A percentile compares a stretch with the other conserved stretches of the same genome.
phyloP scores from a whole-genome alignment of 805 yeast genomes.

The Tetrapisispora fleetii region DNA sequence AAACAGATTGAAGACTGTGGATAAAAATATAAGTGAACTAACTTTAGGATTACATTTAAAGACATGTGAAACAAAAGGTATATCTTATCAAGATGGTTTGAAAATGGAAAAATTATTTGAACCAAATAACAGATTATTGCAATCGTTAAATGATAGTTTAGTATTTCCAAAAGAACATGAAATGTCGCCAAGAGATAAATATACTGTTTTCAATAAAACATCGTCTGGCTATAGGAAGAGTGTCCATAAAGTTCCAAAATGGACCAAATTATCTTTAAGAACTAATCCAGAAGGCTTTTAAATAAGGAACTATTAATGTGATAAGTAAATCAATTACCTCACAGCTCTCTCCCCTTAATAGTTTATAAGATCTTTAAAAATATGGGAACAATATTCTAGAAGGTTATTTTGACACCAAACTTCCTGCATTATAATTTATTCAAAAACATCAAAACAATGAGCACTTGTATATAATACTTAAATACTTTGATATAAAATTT shows the following conservation, averaged over 20 bases:
- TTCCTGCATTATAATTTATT: background rate
- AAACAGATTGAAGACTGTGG: slow-evolving; percentile 73
- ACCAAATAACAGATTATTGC: slow-evolving; percentile 22
- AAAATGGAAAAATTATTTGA: slow-evolving; percentile 10
- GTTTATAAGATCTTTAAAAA: too few relatives aligned
- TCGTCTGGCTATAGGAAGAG: slow-evolving; percentile 77
- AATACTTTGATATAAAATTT: background rate
- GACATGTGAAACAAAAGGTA: slow-evolving; percentile 17
- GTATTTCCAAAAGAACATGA: slow-evolving; percentile 69
- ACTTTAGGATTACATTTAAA: slow-evolving; percentile 24
- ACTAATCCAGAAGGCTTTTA: slow-evolving; percentile 65
- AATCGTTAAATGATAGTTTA: slow-evolving; percentile 26
- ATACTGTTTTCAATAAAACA: slow-evolving; percentile 71
- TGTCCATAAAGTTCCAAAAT: slow-evolving; percentile 78
- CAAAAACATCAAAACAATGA: background rate
- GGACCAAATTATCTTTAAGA: slow-evolving; percentile 80
- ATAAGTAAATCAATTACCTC: too few relatives aligned
- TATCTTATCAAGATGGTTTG: slow-evolving; percentile 14
- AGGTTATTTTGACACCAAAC: background rate
- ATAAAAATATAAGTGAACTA: slow-evolving; percentile 50
- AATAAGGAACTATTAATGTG: background rate
- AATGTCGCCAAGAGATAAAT: slow-evolving; percentile 76
- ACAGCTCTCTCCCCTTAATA: background rate
- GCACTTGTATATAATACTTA: background rate
- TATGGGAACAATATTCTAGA: background rate